Evolutionary conservation across 2,329 filamentous ascomycete genomes (phyloP).

Genomic region (Elsinoe arachidis): DNA sequence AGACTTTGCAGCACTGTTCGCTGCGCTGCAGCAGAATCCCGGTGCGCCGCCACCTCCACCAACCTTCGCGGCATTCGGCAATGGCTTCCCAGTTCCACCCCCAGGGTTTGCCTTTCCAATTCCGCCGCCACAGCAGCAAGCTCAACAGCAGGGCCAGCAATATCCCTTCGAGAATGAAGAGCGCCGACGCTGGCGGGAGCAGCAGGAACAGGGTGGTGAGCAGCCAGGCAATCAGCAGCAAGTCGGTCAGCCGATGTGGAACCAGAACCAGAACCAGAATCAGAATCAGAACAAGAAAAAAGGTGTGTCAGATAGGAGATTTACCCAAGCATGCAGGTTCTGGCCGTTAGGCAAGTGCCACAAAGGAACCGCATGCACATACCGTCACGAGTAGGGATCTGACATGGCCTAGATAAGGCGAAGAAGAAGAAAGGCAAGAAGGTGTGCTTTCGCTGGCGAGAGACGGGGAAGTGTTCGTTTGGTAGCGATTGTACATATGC

Average conservation of each 20-base stretch:
- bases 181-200: conserved; percentile 29
- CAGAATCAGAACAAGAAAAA: conserved; percentile 18
- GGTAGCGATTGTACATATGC: conserved; percentile 26
- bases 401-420: background rate
- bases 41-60: conserved; percentile 16
- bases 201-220: conserved; percentile 20
- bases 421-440: conserved; percentile 7
- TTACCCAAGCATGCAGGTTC: conserved; percentile 40
- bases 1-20: conserved; percentile 15
- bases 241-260: conserved; percentile 13
- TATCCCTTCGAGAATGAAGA: conserved; percentile 26
- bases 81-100: conserved; percentile 7
- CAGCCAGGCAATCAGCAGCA: conserved; percentile 14
- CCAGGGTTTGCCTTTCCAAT: conserved; percentile 4
- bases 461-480: background rate
- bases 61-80: conserved; percentile 12
- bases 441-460: background rate
- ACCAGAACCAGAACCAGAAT: conserved; percentile 14
- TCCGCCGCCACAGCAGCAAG: conserved; percentile 3
- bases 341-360: conserved; percentile 46
- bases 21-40: conserved; percentile 13
- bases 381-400: conserved; percentile 33
- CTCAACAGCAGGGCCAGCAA: conserved; percentile 18
- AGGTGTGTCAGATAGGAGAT: conserved; percentile 21
- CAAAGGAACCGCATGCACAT: conserved; percentile 46